A percentile compares a stretch with the other conserved stretches of the same genome.
Evolutionary conservation across 345 rosid genomes (phyloP).

Genomic region (Raphanus raphanistrum): DNA sequence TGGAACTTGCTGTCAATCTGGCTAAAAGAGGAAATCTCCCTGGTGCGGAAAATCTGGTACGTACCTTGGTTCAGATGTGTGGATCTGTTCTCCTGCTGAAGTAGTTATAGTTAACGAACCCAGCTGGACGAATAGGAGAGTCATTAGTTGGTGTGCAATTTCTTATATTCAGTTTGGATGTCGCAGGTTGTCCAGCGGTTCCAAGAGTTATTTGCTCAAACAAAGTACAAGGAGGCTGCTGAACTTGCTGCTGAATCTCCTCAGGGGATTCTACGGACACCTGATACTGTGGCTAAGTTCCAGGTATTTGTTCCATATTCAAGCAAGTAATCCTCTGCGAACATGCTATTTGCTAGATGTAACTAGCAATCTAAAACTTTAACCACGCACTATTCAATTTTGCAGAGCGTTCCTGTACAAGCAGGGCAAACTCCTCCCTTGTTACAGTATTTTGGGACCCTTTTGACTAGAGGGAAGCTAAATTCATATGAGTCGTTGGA

Average conservation of each 20-base stretch:
- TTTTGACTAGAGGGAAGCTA: constrained; percentile 95
- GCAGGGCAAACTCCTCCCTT: constrained; percentile 98
- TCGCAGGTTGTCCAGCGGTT: constrained; percentile 97
- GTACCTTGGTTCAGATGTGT: constrained; percentile 29
- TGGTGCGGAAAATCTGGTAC: constrained; percentile 99
- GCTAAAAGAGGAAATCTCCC: constrained; percentile 99
- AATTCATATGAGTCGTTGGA: constrained; percentile 97
- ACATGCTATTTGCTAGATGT: constrained; percentile 1
- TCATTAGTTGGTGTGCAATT: constrained; percentile 3
- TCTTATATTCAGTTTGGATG: constrained; percentile 26
- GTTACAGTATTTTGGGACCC: constrained; percentile 98
- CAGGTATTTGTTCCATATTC: constrained; percentile 60
- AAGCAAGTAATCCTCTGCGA: neutral
- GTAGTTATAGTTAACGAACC: constrained; percentile 14
- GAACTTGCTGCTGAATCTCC: constrained; percentile 99
- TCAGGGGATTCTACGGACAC: constrained; percentile 95
- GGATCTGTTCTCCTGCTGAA: constrained; percentile 13
- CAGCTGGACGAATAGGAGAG: neutral
- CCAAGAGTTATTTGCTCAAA: constrained; percentile 97
- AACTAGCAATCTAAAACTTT: constrained; percentile 17
- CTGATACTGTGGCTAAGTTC: constrained; percentile 97
- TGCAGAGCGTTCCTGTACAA: constrained; percentile 99
- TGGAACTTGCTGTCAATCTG: constrained; percentile 98
- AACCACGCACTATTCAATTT: constrained; percentile 4
- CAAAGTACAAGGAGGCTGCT: constrained; percentile 99